phyloP scores from a whole-genome alignment of 1,139 yeast genomes.

The Ashbya aceris region DNA sequence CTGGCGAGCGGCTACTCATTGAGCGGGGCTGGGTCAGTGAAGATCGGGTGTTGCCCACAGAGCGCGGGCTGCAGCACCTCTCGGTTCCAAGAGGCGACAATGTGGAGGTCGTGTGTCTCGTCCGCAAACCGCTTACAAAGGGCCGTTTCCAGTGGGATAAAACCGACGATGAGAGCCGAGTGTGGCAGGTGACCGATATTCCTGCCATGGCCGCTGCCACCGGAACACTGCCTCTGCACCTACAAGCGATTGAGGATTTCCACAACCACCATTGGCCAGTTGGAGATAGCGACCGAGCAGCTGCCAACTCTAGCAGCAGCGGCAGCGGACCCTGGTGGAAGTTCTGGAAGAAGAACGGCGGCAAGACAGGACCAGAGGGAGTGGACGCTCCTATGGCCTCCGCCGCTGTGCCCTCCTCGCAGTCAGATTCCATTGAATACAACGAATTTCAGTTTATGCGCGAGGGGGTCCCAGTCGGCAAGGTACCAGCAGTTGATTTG shows the following conservation, averaged over 20 bases:
- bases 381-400: constrained; percentile 1
- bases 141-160: constrained; percentile 73
- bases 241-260: constrained; percentile 64
- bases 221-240: constrained; percentile 61
- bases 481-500: constrained; percentile 65
- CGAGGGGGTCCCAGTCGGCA: constrained; percentile 89
- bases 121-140: constrained; percentile 61
- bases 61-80: constrained; percentile 53
- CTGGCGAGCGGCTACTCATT: constrained; percentile 62
- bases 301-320: constrained; percentile 6
- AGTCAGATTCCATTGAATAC: constrained; percentile 29
- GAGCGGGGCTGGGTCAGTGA: constrained; percentile 92
- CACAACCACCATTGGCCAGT: constrained; percentile 39
- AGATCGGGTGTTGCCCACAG: constrained; percentile 55
- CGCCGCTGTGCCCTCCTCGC: background rate
- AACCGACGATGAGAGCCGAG: constrained; percentile 49
- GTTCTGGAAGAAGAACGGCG: constrained; percentile 23
- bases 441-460: constrained; percentile 43
- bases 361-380: constrained; percentile 1
- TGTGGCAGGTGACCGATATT: constrained; percentile 67
- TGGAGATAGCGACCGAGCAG: constrained; percentile 9
- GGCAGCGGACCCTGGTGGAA: constrained; percentile 28
- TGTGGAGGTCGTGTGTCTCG: constrained; percentile 62
- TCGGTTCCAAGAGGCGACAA: constrained; percentile 63
- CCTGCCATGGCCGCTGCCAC: constrained; percentile 60